phyloP scores from a whole-genome alignment of 805 yeast species.

The Tetrapisispora taiwanensis region DNA sequence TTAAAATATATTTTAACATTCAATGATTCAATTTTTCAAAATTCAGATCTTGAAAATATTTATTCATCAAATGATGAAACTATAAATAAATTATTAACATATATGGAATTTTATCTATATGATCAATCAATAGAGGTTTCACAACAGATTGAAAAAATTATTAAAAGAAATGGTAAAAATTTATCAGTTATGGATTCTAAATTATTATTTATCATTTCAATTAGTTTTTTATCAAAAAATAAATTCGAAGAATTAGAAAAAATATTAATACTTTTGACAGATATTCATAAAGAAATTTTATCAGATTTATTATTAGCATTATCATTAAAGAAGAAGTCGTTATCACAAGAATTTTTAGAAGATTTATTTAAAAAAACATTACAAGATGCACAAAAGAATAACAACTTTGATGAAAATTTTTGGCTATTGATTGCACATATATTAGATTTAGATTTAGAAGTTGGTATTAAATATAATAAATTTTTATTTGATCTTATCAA shows the following conservation, averaged over 20 bases:
- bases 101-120: constrained; percentile 12
- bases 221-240: constrained; percentile 15
- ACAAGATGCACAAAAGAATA: constrained; percentile 1
- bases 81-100: constrained; percentile 3
- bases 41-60: neutral
- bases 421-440: constrained; percentile 41
- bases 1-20: constrained; percentile 9
- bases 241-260: constrained; percentile 34
- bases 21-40: neutral
- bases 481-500: constrained; percentile 10
- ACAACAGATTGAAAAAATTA: constrained; percentile 15
- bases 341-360: constrained; percentile 43
- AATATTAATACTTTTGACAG: constrained; percentile 35
- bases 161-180: constrained; percentile 5
- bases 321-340: constrained; percentile 40
- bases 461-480: constrained; percentile 39
- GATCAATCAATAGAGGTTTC: constrained; percentile 9
- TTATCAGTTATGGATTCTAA: constrained; percentile 8
- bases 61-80: neutral
- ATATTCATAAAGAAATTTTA: constrained; percentile 32
- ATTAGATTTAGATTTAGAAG: constrained; percentile 45
- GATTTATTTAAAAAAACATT: constrained; percentile 13
- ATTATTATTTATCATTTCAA: constrained; percentile 15
- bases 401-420: constrained; percentile 18
- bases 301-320: constrained; percentile 38